phyloP scores from a whole-genome alignment of 140 eudicot species.

The Oenanthe javanica region DNA sequence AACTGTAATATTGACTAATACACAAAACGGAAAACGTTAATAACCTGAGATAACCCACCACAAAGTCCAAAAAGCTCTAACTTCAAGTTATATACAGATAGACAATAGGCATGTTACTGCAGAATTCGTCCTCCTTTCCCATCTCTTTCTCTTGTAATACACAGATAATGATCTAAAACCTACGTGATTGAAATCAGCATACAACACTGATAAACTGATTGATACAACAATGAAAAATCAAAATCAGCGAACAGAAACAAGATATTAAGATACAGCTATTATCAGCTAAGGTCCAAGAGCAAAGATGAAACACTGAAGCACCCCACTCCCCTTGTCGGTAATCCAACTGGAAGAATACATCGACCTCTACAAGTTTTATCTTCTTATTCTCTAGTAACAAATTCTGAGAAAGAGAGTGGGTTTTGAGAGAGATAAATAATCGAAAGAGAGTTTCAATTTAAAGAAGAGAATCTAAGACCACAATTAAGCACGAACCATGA shows the following conservation, averaged over 20 bases:
- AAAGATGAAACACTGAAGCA: not conserved
- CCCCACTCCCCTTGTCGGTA: not conserved
- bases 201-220: not conserved
- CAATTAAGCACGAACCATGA: not conserved
- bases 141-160: no score
- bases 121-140: not conserved
- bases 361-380: not conserved
- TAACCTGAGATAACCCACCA: not conserved
- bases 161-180: not conserved
- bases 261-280: not conserved
- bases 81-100: not conserved
- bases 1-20: not conserved
- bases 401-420: not conserved
- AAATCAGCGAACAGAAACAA: not conserved
- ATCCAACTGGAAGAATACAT: not conserved
- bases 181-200: not conserved
- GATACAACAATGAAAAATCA: no score
- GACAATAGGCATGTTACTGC: not conserved
- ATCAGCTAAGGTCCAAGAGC: not conserved
- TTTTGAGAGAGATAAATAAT: not conserved
- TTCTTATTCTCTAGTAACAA: not conserved
- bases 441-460: not conserved
- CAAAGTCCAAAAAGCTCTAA: not conserved
- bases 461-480: not conserved
- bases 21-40: not conserved